Evolutionary conservation across 805 yeast genomes (phyloP).

Genomic region (Pichia nakasei): DNA sequence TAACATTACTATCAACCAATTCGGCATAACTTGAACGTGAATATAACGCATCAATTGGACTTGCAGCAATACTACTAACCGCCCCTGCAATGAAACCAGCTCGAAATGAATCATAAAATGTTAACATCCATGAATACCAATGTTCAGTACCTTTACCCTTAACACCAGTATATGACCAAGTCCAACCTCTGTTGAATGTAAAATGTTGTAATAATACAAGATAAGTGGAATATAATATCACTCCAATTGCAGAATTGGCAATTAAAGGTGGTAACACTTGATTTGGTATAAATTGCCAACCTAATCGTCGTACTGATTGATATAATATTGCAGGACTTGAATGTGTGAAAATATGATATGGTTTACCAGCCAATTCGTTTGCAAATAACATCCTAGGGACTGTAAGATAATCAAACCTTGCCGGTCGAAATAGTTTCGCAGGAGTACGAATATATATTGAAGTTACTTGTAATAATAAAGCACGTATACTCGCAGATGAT

Average conservation of each 20-base stretch:
- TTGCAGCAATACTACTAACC: slow-evolving; percentile 82
- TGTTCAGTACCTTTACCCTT: slow-evolving; percentile 7
- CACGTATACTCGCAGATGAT: slow-evolving; percentile 79
- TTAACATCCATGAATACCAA: slow-evolving; percentile 9
- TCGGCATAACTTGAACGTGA: slow-evolving; percentile 75
- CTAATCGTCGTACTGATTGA: slow-evolving; percentile 55
- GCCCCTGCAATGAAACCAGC: slow-evolving; percentile 87
- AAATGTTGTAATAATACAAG: slow-evolving; percentile 42
- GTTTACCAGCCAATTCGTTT: slow-evolving; percentile 37
- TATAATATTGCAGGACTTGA: slow-evolving; percentile 69
- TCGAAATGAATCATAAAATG: slow-evolving; percentile 47
- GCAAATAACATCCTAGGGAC: slow-evolving; percentile 46
- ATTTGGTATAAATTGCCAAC: slow-evolving; percentile 83
- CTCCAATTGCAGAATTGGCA: slow-evolving; percentile 85
- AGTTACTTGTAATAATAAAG: slow-evolving; percentile 69
- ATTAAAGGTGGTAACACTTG: slow-evolving; percentile 79
- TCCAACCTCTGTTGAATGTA: slow-evolving; percentile 16
- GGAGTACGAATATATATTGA: slow-evolving; percentile 73
- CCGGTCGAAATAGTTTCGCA: slow-evolving; percentile 81
- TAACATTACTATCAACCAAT: slow-evolving; percentile 43
- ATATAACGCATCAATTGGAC: slow-evolving; percentile 88
- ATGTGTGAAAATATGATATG: slow-evolving; percentile 57
- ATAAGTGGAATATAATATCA: slow-evolving; percentile 78
- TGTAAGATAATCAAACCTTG: slow-evolving; percentile 79
- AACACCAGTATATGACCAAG: slow-evolving; percentile 6